These are phyloP conservation scores for Camelina neglecta DNA, from an alignment of 345 rosid genomes.

Conservation along the genomic window DNA sequence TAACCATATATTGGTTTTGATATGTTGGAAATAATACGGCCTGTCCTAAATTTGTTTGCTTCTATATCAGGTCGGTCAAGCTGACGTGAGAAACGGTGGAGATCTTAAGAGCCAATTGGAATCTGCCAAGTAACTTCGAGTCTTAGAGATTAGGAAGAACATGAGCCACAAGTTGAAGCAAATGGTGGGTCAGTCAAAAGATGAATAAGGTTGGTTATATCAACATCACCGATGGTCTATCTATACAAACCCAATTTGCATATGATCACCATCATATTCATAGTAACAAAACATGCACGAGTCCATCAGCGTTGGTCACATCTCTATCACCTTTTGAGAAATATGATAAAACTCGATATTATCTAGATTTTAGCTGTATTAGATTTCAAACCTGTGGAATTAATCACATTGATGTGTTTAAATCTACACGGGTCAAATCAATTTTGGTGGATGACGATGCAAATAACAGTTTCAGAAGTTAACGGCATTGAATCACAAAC, in stretches of 20 bases:
- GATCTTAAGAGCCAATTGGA: conserved; percentile 27
- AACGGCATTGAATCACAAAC: not conserved
- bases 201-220: conserved; percentile 19
- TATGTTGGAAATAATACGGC: conserved; percentile 22
- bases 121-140: conserved; percentile 21
- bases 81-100: conserved; percentile 22
- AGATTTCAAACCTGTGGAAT: conserved; percentile 22
- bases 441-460: conserved; percentile 3
- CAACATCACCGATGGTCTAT: conserved; percentile 30
- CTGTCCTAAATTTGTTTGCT: conserved; percentile 27
- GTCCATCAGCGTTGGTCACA: conserved; percentile 18
- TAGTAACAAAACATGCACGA: conserved; percentile 24
- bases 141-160: conserved; percentile 25
- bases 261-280: conserved; percentile 30
- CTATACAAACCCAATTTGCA: conserved; percentile 37
- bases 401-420: conserved; percentile 21
- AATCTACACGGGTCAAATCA: conserved; percentile 3
- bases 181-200: conserved; percentile 38
- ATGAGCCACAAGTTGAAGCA: conserved; percentile 34
- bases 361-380: conserved; percentile 10
- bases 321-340: conserved; percentile 25
- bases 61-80: conserved; percentile 30
- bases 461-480: not conserved
- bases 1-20: not conserved
- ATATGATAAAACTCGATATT: conserved; percentile 17